A percentile compares a stretch with the other conserved stretches of the same genome.
phyloP scores from a whole-genome alignment of 225 moss, liverwort and hornwort species.

The Sphagnum tenellum region DNA sequence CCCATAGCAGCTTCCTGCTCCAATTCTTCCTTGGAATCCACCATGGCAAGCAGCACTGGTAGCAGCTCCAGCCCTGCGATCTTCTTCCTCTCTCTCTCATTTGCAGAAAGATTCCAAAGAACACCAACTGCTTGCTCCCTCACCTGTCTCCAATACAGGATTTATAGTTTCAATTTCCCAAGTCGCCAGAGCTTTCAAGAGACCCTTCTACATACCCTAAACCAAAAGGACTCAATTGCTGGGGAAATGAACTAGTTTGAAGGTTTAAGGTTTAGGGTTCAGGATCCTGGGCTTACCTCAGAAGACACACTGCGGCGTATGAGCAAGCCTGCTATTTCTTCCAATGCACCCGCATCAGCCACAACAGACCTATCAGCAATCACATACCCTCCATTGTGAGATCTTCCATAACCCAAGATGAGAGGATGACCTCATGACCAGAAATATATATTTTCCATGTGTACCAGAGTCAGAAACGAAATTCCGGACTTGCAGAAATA shows the following conservation, averaged over 20 bases:
- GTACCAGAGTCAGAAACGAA: no score
- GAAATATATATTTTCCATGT: no score
- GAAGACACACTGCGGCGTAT: slow-evolving; percentile 51
- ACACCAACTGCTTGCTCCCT: slow-evolving; percentile 65
- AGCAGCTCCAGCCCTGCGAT: slow-evolving; percentile 63
- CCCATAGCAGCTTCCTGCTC: slow-evolving; percentile 78
- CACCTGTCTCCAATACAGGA: slow-evolving; percentile 26
- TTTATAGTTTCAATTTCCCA: no score
- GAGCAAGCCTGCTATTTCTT: slow-evolving; percentile 77
- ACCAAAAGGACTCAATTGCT: no score
- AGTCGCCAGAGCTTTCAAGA: no score
- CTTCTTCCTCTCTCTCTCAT: slow-evolving; percentile 54
- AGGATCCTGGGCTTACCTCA: slow-evolving; percentile 30
- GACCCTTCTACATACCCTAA: no score
- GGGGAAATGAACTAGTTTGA: no score
- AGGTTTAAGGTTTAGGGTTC: no score
- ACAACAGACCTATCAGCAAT: slow-evolving; percentile 52
- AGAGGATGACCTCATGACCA: no score
- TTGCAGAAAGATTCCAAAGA: slow-evolving; percentile 67
- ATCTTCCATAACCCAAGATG: no score
- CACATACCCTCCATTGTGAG: neutral
- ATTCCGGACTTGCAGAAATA: no score
- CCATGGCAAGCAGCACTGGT: slow-evolving; percentile 35
- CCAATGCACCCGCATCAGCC: slow-evolving; percentile 61
- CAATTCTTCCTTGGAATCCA: slow-evolving; percentile 44